These are phyloP conservation scores for Nemania serpens DNA, from an alignment of 2,329 filamentous ascomycete genomes.

Conservation along the genomic window DNA sequence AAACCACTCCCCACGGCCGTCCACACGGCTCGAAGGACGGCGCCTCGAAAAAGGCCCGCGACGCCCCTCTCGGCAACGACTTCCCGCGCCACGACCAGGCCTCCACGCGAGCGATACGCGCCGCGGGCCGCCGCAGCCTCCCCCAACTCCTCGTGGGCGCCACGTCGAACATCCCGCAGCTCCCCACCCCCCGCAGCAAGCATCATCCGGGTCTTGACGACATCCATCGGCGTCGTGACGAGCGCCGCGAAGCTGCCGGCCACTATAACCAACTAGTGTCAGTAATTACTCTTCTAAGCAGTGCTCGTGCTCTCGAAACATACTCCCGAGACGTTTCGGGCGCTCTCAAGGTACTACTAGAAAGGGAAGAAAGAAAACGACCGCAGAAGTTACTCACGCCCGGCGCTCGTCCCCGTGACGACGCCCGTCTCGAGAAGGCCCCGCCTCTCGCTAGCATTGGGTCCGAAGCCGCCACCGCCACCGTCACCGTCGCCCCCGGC, in stretches of 20 bases:
- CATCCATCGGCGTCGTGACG: constrained; percentile 87
- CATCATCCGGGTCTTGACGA: constrained; percentile 72
- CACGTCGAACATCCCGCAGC: constrained; percentile 38
- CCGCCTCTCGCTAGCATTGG: constrained; percentile 41
- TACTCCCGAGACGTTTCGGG: background rate
- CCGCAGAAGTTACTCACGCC: constrained; percentile 38
- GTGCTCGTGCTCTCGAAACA: background rate
- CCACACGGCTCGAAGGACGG: constrained; percentile 74
- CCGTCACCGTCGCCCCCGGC: background rate
- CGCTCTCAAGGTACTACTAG: background rate
- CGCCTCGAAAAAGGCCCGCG: constrained; percentile 77
- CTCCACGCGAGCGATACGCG: constrained; percentile 38
- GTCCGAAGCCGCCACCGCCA: constrained; percentile 37
- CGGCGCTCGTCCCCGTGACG: constrained; percentile 76
- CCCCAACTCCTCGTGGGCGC: constrained; percentile 33
- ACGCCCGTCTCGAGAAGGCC: constrained; percentile 66
- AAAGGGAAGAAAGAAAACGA: background rate
- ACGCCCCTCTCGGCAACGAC: constrained; percentile 71
- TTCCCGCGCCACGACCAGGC: constrained; percentile 65
- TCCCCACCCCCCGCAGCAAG: constrained; percentile 41
- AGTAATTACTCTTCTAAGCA: background rate
- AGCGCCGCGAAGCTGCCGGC: constrained; percentile 77
- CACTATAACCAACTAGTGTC: constrained; percentile 28
- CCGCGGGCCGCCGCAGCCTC: constrained; percentile 38
- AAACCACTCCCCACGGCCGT: constrained; percentile 81